Percentiles rank a stretch among this genome's conserved stretches.
These are phyloP conservation scores for Boletus sp. DNA, from an alignment of 1,284 basidiomycete genomes.

Conservation along the genomic window DNA sequence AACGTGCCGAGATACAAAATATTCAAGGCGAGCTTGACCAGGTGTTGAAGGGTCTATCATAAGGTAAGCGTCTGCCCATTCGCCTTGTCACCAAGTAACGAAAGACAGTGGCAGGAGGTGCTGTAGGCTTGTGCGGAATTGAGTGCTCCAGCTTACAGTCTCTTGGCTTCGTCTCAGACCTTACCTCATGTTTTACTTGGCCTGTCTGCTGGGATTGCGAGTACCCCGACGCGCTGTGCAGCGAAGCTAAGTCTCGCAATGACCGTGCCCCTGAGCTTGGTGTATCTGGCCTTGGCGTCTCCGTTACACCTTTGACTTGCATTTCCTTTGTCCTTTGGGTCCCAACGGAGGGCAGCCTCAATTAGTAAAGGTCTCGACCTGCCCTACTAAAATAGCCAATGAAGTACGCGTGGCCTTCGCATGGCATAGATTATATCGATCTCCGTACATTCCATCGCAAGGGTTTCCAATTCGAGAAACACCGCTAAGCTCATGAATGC, in stretches of 20 bases:
- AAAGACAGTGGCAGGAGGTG: slow-evolving; percentile 1
- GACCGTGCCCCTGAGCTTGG: not conserved
- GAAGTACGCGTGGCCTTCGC: slow-evolving; percentile 10
- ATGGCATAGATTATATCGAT: slow-evolving; percentile 26
- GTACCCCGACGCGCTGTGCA: not conserved
- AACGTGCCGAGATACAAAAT: slow-evolving; percentile 51
- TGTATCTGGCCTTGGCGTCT: not conserved
- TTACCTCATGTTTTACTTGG: not conserved
- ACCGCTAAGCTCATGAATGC: slow-evolving; percentile 20
- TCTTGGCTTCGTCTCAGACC: not conserved
- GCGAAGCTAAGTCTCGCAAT: not conserved
- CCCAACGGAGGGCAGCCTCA: not conserved
- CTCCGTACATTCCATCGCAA: slow-evolving; percentile 20
- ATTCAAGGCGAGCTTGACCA: slow-evolving; percentile 48
- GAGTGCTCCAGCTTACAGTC: not conserved
- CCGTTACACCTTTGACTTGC: not conserved
- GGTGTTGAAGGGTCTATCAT: slow-evolving; percentile 35
- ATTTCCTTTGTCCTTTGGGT: not conserved
- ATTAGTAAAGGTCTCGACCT: slow-evolving; percentile 2
- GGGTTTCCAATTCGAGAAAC: slow-evolving; percentile 32
- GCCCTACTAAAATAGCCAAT: slow-evolving; percentile 14
- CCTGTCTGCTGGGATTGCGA: not conserved
- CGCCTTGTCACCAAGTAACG: not conserved
- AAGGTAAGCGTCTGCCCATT: slow-evolving; percentile 19
- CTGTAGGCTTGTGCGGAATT: not conserved